Base-by-base conservation (phyloP, 1,139 yeast genomes). In the Hansenula lynferdii region DNA sequence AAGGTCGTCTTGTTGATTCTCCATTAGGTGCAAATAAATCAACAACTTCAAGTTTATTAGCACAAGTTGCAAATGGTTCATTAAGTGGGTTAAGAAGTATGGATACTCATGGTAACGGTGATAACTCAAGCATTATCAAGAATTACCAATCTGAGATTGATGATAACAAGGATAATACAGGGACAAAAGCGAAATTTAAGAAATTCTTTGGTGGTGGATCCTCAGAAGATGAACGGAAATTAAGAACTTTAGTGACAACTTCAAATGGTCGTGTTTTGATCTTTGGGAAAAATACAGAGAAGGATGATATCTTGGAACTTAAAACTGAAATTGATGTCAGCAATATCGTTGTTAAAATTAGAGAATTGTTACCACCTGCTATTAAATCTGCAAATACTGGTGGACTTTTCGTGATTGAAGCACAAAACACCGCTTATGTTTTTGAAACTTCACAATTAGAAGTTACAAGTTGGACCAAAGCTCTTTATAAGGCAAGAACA, bases 391-490 rank as follows among this genome's bases (percentile, higher is more conserved):
- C 72, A 0, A 59, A 66, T 4, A 61, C 70, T 0, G 79, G 78
- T 0, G 46, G 50, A 3, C 28, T 72, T 8, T 79, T 79, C 64
- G 81, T 79, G 0, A 69, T 80, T 26, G 67, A 68, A 41, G 74
- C 82, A 0, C 55, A 56, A 27, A 59, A 56, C 7, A 62, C 72
- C 3, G 67, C 82, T 0, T 68, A 74, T 45, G 66, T 70, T 3
- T 75, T 76, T 58, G 84, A 79, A 50, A 80, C 72, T n/a, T 79
- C 75, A 34, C 74, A 70, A 44, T 61, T 54, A 33, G 82, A 76
- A 31, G 66, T 78, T 0, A 61, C 66, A 25, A 57, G 62, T 15
- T 80, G 85, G 85, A 77, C 85, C 0, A 74, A 70, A 36, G 56
- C 72, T 0, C 60, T 80, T 32, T 75, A 76, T 5, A 71, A 64